These are phyloP conservation scores for Acacia pycnantha DNA, from an alignment of 331 rosid genomes.

Conservation along the genomic window DNA sequence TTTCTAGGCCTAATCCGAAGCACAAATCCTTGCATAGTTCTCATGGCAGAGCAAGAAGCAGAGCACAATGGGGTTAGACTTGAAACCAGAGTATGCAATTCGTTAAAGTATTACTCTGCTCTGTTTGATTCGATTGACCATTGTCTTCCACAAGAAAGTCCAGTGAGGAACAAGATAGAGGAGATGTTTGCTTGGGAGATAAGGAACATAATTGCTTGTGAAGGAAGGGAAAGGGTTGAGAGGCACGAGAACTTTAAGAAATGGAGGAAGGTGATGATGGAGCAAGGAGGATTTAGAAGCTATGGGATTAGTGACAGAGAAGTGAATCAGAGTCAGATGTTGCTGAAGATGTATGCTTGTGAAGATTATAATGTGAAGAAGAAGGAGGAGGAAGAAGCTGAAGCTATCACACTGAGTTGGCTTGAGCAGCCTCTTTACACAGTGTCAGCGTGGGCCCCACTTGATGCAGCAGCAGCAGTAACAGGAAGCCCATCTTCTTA, in stretches of 20 bases:
- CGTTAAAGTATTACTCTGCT: constrained; percentile 73
- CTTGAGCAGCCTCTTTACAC: constrained; percentile 71
- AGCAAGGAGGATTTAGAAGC: constrained; percentile 70
- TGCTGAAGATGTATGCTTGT: constrained; percentile 71
- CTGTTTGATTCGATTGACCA: constrained; percentile 67
- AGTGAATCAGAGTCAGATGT: constrained; percentile 59
- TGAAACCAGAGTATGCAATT: constrained; percentile 68
- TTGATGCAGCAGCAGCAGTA: constrained; percentile 64
- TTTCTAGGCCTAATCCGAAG: constrained; percentile 79
- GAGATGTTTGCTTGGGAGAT: constrained; percentile 82
- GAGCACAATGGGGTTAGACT: constrained; percentile 64
- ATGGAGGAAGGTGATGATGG: constrained; percentile 78
- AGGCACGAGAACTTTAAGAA: constrained; percentile 78
- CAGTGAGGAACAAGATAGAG: constrained; percentile 61
- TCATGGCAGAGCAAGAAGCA: constrained; percentile 87
- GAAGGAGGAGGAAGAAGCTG: constrained; percentile 44
- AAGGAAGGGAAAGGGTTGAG: constrained; percentile 81
- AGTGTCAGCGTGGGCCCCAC: constrained; percentile 83
- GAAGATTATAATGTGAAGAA: constrained; percentile 51
- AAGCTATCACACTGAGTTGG: constrained; percentile 54
- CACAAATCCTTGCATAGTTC: constrained; percentile 62
- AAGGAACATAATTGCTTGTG: constrained; percentile 86
- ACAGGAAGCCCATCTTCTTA: constrained; percentile 61
- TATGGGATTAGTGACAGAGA: constrained; percentile 60
- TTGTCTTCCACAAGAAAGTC: constrained; percentile 57